Percentiles rank a stretch among this genome's conserved stretches.
phyloP scores from a whole-genome alignment of 116 monocot species.

The Phalaenopsis hybrid region DNA sequence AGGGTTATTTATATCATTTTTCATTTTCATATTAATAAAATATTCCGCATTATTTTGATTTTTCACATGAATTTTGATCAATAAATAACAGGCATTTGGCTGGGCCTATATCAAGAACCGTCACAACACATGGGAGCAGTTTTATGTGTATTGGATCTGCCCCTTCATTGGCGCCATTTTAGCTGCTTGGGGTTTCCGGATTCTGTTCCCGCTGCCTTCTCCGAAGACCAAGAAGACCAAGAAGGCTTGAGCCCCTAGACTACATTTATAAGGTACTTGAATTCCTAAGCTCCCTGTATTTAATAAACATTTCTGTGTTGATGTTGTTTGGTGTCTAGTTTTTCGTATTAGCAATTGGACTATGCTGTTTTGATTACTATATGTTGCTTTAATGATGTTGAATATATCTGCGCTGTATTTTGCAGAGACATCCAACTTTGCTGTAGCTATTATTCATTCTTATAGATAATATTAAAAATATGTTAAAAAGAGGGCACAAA shows the following conservation, averaged over 20 bases:
- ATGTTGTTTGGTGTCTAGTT: not conserved
- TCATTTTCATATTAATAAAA: too few relatives aligned
- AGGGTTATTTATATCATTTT: not conserved
- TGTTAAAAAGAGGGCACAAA: too few relatives aligned
- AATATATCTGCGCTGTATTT: not conserved
- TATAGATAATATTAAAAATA: too few relatives aligned
- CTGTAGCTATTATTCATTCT: too few relatives aligned
- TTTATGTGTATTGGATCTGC: slow-evolving; percentile 53
- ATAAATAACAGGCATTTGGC: slow-evolving; percentile 28
- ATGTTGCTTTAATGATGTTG: not conserved
- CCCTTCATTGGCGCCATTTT: slow-evolving; percentile 40
- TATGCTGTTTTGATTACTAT: not conserved
- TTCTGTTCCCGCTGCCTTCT: slow-evolving; percentile 12
- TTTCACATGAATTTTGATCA: not conserved
- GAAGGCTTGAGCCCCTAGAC: slow-evolving; percentile 1
- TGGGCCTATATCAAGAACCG: slow-evolving; percentile 34
- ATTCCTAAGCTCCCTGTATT: not conserved
- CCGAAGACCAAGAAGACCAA: slow-evolving; percentile 21
- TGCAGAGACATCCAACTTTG: too few relatives aligned
- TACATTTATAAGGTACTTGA: not conserved
- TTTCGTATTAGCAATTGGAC: not conserved
- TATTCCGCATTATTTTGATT: too few relatives aligned
- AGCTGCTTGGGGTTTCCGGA: slow-evolving; percentile 28
- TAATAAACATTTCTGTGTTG: not conserved
- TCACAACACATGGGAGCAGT: slow-evolving; percentile 47